Conservation (phyloP, 441 rosid genomes). For the Adansonia madagascariensis region DNA sequence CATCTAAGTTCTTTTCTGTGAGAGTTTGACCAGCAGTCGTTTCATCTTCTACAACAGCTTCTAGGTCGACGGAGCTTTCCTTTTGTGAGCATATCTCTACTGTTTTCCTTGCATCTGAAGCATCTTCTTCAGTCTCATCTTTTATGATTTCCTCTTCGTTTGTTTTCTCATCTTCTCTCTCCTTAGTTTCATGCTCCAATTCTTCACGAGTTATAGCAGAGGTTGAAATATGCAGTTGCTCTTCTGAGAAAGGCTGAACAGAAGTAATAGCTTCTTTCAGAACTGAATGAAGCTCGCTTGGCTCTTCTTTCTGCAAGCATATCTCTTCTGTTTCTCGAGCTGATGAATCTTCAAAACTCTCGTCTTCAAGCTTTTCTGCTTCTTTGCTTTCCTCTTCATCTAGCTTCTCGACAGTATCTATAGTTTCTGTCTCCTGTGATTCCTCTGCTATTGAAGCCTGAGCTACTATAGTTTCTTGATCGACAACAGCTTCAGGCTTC, state of each 20-base stretch:
- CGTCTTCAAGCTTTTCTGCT: slow-evolving; percentile 23
- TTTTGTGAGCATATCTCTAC: slow-evolving; percentile 16
- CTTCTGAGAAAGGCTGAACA: slow-evolving; percentile 30
- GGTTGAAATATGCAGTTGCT: slow-evolving; percentile 1
- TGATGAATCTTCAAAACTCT: slow-evolving; percentile 25
- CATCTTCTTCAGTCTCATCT: slow-evolving; percentile 22
- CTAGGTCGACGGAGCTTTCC: slow-evolving; percentile 19
- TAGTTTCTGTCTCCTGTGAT: slow-evolving; percentile 31
- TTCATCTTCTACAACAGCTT: slow-evolving; percentile 35
- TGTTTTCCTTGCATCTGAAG: slow-evolving; percentile 10
- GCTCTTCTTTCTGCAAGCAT: slow-evolving; percentile 29
- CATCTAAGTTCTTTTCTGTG: slow-evolving; percentile 3
- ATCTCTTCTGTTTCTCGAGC: slow-evolving; percentile 29
- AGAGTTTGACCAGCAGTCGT: slow-evolving; percentile 25
- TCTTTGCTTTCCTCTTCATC: slow-evolving; percentile 31
- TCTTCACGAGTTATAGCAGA: slow-evolving; percentile 6
- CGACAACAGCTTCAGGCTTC: slow-evolving; percentile 27
- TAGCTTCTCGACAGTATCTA: slow-evolving; percentile 28
- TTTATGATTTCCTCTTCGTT: slow-evolving; percentile 9
- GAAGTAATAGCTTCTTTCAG: slow-evolving; percentile 28
- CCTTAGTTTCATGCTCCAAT: slow-evolving; percentile 19
- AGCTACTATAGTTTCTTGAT: slow-evolving; percentile 13
- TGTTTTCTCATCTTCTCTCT: slow-evolving; percentile 12
- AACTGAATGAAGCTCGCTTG: slow-evolving; percentile 24
- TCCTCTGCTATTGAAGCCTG: slow-evolving; percentile 24